A percentile compares a stretch with the other conserved stretches of the same genome.
phyloP scores from a whole-genome alignment of 305 asterid species.

The Fraxinus floribunda region DNA sequence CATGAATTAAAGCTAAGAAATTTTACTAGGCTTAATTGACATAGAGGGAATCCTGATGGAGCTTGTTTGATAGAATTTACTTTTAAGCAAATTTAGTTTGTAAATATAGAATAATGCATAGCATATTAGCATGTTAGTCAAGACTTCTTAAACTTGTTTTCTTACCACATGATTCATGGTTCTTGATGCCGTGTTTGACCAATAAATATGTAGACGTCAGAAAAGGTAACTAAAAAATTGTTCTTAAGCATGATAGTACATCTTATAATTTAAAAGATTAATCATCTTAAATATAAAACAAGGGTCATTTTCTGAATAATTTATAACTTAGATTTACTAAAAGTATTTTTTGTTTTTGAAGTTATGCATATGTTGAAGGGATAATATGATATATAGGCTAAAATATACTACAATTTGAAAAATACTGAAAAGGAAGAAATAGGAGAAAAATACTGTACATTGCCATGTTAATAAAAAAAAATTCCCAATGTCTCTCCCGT shows the following conservation, averaged over 20 bases:
- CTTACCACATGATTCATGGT: not conserved
- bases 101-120: not conserved
- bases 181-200: not conserved
- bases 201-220: not conserved
- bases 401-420: not conserved
- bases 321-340: not conserved
- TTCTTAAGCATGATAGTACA: not conserved
- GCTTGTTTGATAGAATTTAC: not conserved
- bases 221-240: not conserved
- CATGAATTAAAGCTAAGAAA: not conserved
- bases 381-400: not conserved
- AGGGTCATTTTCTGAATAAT: not conserved
- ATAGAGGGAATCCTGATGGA: not conserved
- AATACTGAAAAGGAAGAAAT: not conserved
- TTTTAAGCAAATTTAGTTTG: not conserved
- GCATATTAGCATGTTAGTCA: not conserved
- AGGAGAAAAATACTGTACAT: not conserved
- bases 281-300: not conserved
- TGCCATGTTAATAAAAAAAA: not conserved
- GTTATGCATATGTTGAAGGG: not conserved
- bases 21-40: not conserved
- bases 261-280: not conserved
- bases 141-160: not conserved
- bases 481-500: not conserved
- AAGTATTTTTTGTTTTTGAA: not conserved